These are phyloP conservation scores for Pelargonium fulgidum DNA, from an alignment of 441 rosid species.

Conservation along the genomic window DNA sequence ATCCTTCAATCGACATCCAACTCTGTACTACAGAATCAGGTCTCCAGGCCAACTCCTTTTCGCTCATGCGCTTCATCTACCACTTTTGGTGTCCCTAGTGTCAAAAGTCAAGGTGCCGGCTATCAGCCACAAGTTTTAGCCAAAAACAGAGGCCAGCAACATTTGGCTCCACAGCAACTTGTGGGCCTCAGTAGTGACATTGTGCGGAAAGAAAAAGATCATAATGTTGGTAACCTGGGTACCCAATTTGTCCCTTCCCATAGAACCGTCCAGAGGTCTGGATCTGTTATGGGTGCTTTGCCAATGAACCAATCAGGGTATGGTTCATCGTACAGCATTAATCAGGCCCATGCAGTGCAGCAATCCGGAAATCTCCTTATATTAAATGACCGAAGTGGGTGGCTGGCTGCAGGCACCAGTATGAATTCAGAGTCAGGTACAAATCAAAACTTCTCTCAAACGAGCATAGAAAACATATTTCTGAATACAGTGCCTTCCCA, in stretches of 20 bases:
- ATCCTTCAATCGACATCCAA: constrained; percentile 17
- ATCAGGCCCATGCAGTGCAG: constrained; percentile 22
- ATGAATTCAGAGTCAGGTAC: constrained; percentile 18
- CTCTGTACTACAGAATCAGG: constrained; percentile 20
- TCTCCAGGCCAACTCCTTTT: constrained; percentile 14
- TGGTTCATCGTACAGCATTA: constrained; percentile 26
- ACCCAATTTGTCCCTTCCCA: constrained; percentile 25
- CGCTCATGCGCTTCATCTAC: constrained; percentile 40
- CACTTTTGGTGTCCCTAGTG: constrained; percentile 23
- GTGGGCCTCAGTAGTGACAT: constrained; percentile 24
- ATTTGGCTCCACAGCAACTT: constrained; percentile 19
- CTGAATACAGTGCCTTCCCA: constrained; percentile 23
- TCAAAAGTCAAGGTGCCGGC: constrained; percentile 25
- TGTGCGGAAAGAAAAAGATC: constrained; percentile 30
- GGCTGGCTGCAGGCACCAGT: constrained; percentile 16
- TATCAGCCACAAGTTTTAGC: constrained; percentile 15
- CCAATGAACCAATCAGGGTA: constrained; percentile 16
- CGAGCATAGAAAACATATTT: constrained; percentile 14
- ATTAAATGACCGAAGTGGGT: constrained; percentile 19
- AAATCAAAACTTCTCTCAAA: constrained; percentile 19
- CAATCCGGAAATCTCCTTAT: constrained; percentile 17
- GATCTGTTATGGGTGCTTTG: constrained; percentile 17
- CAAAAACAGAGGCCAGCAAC: constrained; percentile 24
- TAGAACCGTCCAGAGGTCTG: constrained; percentile 25
- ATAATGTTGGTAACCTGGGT: constrained; percentile 20